Percentiles rank a stretch among this genome's conserved stretches.
Conservation (phyloP, 1,139 yeast genomes). For the Yarrowia galli region DNA sequence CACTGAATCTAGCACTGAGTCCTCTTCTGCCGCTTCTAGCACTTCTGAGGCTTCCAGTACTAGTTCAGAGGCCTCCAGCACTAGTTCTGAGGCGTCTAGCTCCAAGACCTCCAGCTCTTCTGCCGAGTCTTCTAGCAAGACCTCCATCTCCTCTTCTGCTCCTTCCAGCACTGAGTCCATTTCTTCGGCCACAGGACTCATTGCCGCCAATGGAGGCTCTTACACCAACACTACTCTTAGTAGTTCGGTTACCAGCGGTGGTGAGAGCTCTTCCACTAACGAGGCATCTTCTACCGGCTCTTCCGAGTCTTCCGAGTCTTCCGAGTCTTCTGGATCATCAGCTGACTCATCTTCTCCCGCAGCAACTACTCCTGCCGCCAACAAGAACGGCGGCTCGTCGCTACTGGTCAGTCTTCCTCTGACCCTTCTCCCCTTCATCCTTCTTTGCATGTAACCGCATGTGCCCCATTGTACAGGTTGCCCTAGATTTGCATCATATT, state of each 20-base stretch:
- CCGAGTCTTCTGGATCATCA: background rate
- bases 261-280: background rate
- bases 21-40: background rate
- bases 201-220: constrained; percentile 8
- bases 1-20: background rate
- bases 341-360: no score
- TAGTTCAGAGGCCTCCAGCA: background rate
- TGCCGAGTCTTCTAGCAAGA: no score
- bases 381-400: constrained; percentile 9
- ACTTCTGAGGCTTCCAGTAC: background rate
- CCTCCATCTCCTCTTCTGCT: background rate
- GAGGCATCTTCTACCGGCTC: background rate
- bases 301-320: background rate
- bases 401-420: constrained; percentile 18
- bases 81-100: background rate
- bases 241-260: background rate
- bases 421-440: constrained; percentile 20
- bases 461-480: constrained; percentile 1
- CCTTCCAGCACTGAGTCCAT: background rate
- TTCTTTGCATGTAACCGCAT: constrained; percentile 32
- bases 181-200: background rate
- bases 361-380: constrained; percentile 5
- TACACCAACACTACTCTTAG: constrained; percentile 27
- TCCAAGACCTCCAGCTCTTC: background rate
- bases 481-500: constrained; percentile 18